Percentiles rank a stretch among this genome's conserved stretches.
These are phyloP conservation scores for Heimioporus sp. DNA, from an alignment of 768 basidiomycete species.

Conservation along the genomic window DNA sequence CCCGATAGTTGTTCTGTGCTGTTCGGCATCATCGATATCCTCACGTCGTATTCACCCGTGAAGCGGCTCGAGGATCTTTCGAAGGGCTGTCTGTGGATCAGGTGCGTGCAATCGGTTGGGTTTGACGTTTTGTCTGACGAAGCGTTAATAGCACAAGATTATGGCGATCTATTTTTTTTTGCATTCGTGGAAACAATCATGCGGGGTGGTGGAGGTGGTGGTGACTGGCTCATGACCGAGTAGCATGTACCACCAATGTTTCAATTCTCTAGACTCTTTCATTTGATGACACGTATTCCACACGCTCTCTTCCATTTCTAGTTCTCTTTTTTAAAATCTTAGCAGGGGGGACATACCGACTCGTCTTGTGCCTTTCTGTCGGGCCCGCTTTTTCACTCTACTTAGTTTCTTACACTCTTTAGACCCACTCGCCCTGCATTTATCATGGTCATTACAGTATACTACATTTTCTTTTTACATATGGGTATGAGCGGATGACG, in stretches of 20 bases:
- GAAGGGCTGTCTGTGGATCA: conserved; percentile 85
- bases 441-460: too few species aligned
- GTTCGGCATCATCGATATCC: conserved; percentile 95
- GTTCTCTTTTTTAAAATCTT: background rate
- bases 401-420: too few species aligned
- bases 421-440: too few species aligned
- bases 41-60: conserved; percentile 82
- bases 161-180: conserved; percentile 88
- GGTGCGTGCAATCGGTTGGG: conserved; percentile 51
- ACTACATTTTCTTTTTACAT: too few species aligned
- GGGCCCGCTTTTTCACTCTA: too few species aligned
- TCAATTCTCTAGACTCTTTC: background rate
- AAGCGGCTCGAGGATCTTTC: too few species aligned
- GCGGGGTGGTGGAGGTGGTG: conserved; percentile 80
- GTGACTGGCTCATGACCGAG: conserved; percentile 44
- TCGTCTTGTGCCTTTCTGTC: too few species aligned
- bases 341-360: too few species aligned
- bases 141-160: conserved; percentile 68
- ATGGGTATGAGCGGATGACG: too few species aligned
- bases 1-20: conserved; percentile 78
- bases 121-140: background rate
- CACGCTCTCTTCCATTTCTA: too few species aligned
- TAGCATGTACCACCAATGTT: conserved; percentile 16
- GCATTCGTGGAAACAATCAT: conserved; percentile 82
- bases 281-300: too few species aligned